Evolutionary conservation across 1,139 yeast species (phyloP), one percentile per base, ranked within the genome.

Genomic region (Lodderomyces beijingensis): DNA sequence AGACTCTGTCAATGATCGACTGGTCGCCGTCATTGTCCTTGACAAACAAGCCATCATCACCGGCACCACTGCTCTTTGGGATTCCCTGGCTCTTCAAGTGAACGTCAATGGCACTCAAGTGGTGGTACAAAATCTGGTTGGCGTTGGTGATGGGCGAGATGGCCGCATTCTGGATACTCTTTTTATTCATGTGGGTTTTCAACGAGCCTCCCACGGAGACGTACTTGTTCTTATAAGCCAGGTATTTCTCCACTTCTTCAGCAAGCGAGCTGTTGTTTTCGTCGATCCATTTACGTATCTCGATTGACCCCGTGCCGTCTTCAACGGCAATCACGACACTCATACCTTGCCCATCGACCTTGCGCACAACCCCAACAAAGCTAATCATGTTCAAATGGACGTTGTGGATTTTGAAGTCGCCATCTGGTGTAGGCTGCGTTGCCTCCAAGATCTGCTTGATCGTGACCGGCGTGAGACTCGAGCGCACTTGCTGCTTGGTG

Each of bases 271-370:
- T 52, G 24, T 57, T 52, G 28, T 64, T 66, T 22, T 77, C 78
- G 41, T 79, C 79, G 30, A 75, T 63, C 89, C 93, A 85, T 44
- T 73, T 71, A 45, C 84, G 73, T 27, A 84, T 71, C 29, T 82
- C 87, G 15, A 79, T 62, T 3, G 77, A 66, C 1, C 94, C 95
- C 0, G 96, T 83, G 3, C 95, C 95, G 51, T 89, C 96, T 48
- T 87, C 95, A 14, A 87, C 51, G 17, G 79, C 73, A 37, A 83
- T 57, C 10, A 64, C 60, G 25, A 79, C 59, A 7, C 74, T 65
- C 14, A 80, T 66, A 0, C 80, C 69, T 32, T 71, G 70, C 33
- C 74, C 75, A 10, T 69, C 70, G 16, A 81, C 72, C 37, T 73
- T 71, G 45, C 88, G 67, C 26, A 82, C 67, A 22, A 78, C 74